A percentile compares a stretch with the other conserved stretches of the same genome.
phyloP scores from a whole-genome alignment of 352 stramenopile species.

The Phytophthora citrophthora region DNA sequence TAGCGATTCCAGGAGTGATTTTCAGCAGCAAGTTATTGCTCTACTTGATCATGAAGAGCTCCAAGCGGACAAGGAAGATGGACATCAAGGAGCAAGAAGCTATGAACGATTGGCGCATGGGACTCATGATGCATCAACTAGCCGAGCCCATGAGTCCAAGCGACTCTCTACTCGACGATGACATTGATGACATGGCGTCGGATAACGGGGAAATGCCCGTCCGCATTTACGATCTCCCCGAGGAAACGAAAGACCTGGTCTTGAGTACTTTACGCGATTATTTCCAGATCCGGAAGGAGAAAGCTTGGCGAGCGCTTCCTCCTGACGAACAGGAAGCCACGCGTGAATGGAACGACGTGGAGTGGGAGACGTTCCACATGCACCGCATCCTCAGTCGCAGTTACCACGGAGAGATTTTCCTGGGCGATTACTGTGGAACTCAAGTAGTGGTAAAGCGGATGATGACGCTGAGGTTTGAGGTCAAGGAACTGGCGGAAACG shows the following conservation, averaged over 20 bases:
- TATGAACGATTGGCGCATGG: conserved; percentile 75
- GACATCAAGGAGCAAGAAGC: conserved; percentile 66
- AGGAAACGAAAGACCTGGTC: conserved; percentile 64
- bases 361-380: conserved; percentile 72
- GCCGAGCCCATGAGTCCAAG: conserved; percentile 34
- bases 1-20: conserved; percentile 55
- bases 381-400: conserved; percentile 66
- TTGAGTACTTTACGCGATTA: conserved; percentile 66
- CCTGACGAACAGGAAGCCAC: conserved; percentile 26
- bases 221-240: conserved; percentile 64
- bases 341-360: conserved; percentile 60
- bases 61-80: conserved; percentile 43
- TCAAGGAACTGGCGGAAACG: conserved; percentile 64
- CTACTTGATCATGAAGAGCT: conserved; percentile 49
- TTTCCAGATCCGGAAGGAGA: conserved; percentile 62
- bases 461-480: conserved; percentile 67
- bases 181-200: conserved; percentile 31
- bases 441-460: conserved; percentile 77
- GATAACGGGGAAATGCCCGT: conserved; percentile 35
- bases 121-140: conserved; percentile 67
- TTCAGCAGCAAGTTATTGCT: conserved; percentile 63
- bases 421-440: conserved; percentile 59
- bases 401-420: conserved; percentile 67
- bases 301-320: conserved; percentile 34
- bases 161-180: conserved; percentile 38